Conservation (phyloP, 306 rosid species). For the Citrullus colocynthis region DNA sequence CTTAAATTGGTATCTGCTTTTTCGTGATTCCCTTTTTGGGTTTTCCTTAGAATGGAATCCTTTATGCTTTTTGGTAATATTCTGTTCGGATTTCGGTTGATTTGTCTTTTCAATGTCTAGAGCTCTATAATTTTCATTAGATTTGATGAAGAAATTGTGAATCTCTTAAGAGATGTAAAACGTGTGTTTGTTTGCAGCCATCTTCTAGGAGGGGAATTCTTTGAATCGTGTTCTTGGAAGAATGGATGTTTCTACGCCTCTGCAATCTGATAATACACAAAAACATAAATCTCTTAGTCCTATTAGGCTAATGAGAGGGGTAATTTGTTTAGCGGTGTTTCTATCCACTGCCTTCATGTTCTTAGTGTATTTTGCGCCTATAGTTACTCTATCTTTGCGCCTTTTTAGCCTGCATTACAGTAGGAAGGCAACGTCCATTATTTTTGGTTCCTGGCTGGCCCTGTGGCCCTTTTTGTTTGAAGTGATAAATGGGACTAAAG, state of each 20-base stretch:
- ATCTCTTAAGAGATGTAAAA: not conserved
- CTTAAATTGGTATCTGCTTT: not conserved
- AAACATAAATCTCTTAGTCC: slow-evolving; percentile 62
- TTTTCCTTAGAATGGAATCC: not conserved
- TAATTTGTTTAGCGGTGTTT: slow-evolving; percentile 65
- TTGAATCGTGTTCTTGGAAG: slow-evolving; percentile 27
- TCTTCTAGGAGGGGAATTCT: slow-evolving; percentile 23
- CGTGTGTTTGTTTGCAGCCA: slow-evolving; percentile 25
- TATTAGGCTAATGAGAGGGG: slow-evolving; percentile 54
- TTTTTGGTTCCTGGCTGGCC: slow-evolving; percentile 66
- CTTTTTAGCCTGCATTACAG: slow-evolving; percentile 42
- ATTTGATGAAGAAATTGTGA: slow-evolving; percentile 3
- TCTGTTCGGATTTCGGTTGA: not conserved
- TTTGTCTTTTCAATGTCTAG: not conserved
- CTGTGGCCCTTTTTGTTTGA: slow-evolving; percentile 88
- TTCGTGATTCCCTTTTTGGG: not conserved
- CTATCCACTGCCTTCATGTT: slow-evolving; percentile 70
- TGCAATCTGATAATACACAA: slow-evolving; percentile 26
- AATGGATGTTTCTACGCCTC: slow-evolving; percentile 44
- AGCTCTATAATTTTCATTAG: not conserved
- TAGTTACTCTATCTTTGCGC: slow-evolving; percentile 29
- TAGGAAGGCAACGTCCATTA: slow-evolving; percentile 54
- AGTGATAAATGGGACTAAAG: slow-evolving; percentile 65
- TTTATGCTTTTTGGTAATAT: not conserved
- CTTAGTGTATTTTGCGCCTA: slow-evolving; percentile 58